Base-by-base conservation (phyloP, 192 early-diverging fungal species). In the Coemansia sp. region DNA sequence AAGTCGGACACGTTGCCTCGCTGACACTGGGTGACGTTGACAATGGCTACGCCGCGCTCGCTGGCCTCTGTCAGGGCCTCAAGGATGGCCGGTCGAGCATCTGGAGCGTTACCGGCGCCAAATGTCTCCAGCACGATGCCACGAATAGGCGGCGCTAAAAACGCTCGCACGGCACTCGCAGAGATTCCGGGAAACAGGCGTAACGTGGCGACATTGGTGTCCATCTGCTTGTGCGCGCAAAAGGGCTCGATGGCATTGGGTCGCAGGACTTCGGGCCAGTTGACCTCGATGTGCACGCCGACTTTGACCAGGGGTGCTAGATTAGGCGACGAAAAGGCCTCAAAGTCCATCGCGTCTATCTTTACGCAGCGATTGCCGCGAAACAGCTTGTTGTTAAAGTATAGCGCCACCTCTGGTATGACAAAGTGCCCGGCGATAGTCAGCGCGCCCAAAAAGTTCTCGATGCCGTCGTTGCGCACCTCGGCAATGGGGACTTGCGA, bases 391-490 rank as follows among this genome's bases (percentile, higher is more conserved):
- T 98, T 92, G 70, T 89, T 88, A 79, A 98, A 99, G 79, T 95
- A 99, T 4, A 99, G 85, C 19, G 86, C 83, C 6, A 99, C 97
- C 73, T 99, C 95, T 2, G 96, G 95, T 68, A 98, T 97, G 29
- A 96, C 92, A 89, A 94, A 98, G 65, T 98, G 96, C 0, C 98
- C 95, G 12, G 98, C 98, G 65, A 99, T 97, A 2, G 95, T 99
- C 27, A 99, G 84, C 4, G 96, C 96, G 1, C 96, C 95, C 2
- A 99, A 76, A 20, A 99, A 85, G 76, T 99, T 99, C 58, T 99
- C 98, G 11, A 97, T 89, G 0, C 95, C 98, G 76, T 99, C 98
- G 79, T 96, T 99, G 46, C 98, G 88, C 32, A 99, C 91, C 76
- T 99, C 98, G 17, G 96, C 93, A 41, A 99, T 85, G 0, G 98